phyloP scores from a whole-genome alignment of 2,329 filamentous ascomycete species.

The Aspergillus cejpii region DNA sequence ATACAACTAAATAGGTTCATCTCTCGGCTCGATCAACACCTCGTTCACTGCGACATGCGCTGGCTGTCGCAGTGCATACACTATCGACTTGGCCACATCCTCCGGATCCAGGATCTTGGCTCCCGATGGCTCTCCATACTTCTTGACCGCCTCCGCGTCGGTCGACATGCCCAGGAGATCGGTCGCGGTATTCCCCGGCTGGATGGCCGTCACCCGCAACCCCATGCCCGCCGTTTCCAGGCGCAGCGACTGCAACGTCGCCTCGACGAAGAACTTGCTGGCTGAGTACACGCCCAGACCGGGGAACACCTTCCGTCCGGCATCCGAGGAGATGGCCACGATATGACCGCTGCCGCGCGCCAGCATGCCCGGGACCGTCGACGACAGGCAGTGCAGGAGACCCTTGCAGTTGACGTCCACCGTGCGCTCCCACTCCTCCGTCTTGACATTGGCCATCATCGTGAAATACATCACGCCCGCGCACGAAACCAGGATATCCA shows the following conservation, averaged over 20 bases:
- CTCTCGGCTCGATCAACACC: slow-evolving; percentile 68
- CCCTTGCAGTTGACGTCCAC: slow-evolving; percentile 86
- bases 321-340: slow-evolving; percentile 75
- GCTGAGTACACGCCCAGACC: slow-evolving; percentile 76
- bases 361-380: slow-evolving; percentile 65
- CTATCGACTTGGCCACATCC: slow-evolving; percentile 65
- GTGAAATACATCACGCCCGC: slow-evolving; percentile 87
- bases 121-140: slow-evolving; percentile 67
- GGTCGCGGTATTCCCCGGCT: slow-evolving; percentile 70
- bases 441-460: slow-evolving; percentile 71
- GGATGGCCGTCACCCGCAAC: slow-evolving; percentile 64
- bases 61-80: slow-evolving; percentile 68
- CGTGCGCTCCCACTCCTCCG: slow-evolving; percentile 71
- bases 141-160: slow-evolving; percentile 68
- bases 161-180: slow-evolving; percentile 68
- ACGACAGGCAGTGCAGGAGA: slow-evolving; percentile 63
- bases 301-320: slow-evolving; percentile 73
- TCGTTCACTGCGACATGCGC: slow-evolving; percentile 73
- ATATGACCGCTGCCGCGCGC: slow-evolving; percentile 63
- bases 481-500: slow-evolving; percentile 73
- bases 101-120: slow-evolving; percentile 67
- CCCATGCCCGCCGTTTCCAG: slow-evolving; percentile 70
- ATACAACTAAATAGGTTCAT: slow-evolving; percentile 62
- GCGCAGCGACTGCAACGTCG: slow-evolving; percentile 66
- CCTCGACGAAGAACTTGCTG: slow-evolving; percentile 80